phyloP scores from a whole-genome alignment of 768 basidiomycete species.

The Pisolithus microcarpus region DNA sequence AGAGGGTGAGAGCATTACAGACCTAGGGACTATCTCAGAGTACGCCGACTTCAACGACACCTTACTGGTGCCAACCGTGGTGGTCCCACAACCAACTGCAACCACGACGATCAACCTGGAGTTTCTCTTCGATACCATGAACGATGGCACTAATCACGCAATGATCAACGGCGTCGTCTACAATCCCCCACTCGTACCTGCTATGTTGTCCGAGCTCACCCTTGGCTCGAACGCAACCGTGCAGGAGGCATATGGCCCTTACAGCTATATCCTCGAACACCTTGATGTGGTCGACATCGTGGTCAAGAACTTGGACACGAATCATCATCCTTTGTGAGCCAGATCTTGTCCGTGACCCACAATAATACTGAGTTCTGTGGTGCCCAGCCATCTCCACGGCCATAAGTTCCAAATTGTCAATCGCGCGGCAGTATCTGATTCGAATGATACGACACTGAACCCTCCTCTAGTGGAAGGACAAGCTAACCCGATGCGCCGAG shows the following conservation, averaged over 20 bases:
- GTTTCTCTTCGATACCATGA: slow-evolving; percentile 76
- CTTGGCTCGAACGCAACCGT: slow-evolving; percentile 68
- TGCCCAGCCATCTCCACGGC: slow-evolving; percentile 78
- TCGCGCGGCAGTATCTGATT: slow-evolving; percentile 62
- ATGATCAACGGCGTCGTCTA: slow-evolving; percentile 67
- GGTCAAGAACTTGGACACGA: slow-evolving; percentile 62
- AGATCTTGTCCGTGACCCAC: neutral
- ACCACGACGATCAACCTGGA: slow-evolving; percentile 63
- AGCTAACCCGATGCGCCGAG: slow-evolving; percentile 85
- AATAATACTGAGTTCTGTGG: neutral
- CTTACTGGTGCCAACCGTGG: slow-evolving; percentile 54
- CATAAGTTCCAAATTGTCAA: slow-evolving; percentile 80
- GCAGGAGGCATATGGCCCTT: slow-evolving; percentile 70
- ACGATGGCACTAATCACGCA: slow-evolving; percentile 80
- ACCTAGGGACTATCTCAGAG: slow-evolving; percentile 44
- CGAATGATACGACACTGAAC: slow-evolving; percentile 69
- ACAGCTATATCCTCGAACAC: slow-evolving; percentile 68
- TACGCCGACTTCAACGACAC: slow-evolving; percentile 65
- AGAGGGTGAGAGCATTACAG: slow-evolving; percentile 41
- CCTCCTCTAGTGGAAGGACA: slow-evolving; percentile 75
- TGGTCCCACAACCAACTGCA: slow-evolving; percentile 40
- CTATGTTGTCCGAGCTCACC: slow-evolving; percentile 66
- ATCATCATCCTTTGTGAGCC: slow-evolving; percentile 79
- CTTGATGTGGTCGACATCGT: slow-evolving; percentile 73
- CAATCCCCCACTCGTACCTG: slow-evolving; percentile 64